Base-by-base conservation (phyloP, 306 rosid species). In the Acacia confusa region DNA sequence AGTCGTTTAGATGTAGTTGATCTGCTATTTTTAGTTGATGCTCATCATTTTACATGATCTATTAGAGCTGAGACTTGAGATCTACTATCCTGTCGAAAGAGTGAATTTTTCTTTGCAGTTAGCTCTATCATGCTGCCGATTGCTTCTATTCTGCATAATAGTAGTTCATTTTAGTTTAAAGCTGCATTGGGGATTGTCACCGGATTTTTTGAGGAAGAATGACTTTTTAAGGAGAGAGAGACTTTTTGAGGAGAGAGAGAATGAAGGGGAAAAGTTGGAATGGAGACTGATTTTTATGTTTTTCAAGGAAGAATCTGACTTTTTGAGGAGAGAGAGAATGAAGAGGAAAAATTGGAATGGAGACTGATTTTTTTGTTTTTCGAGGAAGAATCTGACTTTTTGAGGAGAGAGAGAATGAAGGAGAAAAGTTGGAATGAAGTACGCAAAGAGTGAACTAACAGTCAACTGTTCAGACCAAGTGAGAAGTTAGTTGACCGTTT, bases 51-150 rank as follows among this genome's bases (percentile, higher is more conserved):
- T 84, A 2, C 73, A 48, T 61, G 72, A 38, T 83, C 53, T 65
- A 38, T 1, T 75, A 52, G 27, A 66, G 50, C 70, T 65, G 57
- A 83, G 88, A 87, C 87, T 91, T 84, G 45, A 36, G 71, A 63
- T 75, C 74, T 57, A 57, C 30, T 57, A 9, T 57, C 30, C 50
- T 34, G 17, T 48, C 47, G 12, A 68, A 67, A 17, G 40, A 19
- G 10, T 20, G 10, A 28, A 6, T 32, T 27, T 44, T 53, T 6
- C 28, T 41, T 22, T 50, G 9, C 63, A n/a, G 64, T 6, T 45
- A 64, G 34, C 34, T 88, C 24, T 9, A 6, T 74, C 64, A 3
- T 15, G 40, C n/a, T 2, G 50, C 8, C 24, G 52, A 19, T 32
- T n/a, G 73, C 9, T 58, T 68, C 25, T 9, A 47, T 67, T 45